A percentile compares a stretch with the other conserved stretches of the same genome.
Conservation (phyloP, 257 asterid genomes). For the Salvia miltiorrhiza region DNA sequence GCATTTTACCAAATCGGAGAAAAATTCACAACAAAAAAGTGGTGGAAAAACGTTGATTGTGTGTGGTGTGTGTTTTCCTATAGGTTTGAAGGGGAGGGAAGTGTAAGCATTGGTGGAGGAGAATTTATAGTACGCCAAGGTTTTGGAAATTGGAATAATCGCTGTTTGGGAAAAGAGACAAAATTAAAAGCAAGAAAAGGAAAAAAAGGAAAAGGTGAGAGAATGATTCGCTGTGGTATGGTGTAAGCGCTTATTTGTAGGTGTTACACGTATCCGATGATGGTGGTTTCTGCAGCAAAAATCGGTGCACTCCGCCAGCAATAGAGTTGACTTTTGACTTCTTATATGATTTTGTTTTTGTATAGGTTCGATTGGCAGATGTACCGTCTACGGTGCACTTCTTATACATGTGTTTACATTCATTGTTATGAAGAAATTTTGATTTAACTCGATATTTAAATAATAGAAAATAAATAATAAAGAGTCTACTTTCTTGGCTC, state of each 20-base stretch:
- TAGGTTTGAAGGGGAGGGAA: slow-evolving; percentile 4
- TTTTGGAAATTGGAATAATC: slow-evolving; percentile 4
- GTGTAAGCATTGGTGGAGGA: not conserved
- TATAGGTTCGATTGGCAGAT: not conserved
- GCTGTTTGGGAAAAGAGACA: not conserved
- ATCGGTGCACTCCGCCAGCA: not conserved
- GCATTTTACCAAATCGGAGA: slow-evolving; percentile 19
- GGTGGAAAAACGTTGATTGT: slow-evolving; percentile 10
- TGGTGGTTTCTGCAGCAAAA: not conserved
- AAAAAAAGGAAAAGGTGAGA: not conserved
- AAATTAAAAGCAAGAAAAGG: not conserved
- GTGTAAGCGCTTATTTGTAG: slow-evolving; percentile 11
- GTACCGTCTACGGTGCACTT: not conserved
- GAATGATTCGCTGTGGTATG: slow-evolving; percentile 26
- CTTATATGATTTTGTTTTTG: not conserved
- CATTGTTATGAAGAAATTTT: no score
- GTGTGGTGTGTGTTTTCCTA: slow-evolving; percentile 9
- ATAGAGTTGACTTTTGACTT: slow-evolving; percentile 11
- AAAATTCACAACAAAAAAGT: not conserved
- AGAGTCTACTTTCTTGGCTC: no score
- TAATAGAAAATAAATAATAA: no score
- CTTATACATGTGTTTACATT: no score
- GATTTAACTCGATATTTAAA: no score
- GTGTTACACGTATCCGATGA: not conserved
- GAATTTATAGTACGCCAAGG: slow-evolving; percentile 20